These are phyloP conservation scores for Saksenaea oblongispora DNA, from an alignment of 371 early-diverging fungal species.

Conservation along the genomic window DNA sequence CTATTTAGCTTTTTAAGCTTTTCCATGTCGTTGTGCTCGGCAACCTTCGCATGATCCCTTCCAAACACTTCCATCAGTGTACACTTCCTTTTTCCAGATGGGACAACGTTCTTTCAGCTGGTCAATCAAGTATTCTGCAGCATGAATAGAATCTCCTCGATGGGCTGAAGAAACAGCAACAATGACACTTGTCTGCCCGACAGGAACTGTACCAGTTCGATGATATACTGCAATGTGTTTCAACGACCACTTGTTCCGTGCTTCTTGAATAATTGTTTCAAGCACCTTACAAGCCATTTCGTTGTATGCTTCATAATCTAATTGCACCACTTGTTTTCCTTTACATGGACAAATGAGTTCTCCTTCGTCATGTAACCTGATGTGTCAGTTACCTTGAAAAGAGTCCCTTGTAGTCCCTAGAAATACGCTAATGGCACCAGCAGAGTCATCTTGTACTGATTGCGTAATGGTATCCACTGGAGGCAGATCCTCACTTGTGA, in stretches of 20 bases:
- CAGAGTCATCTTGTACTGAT: slow-evolving; percentile 64
- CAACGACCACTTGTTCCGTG: slow-evolving; percentile 68
- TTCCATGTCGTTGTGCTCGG: not conserved
- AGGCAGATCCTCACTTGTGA: slow-evolving; percentile 49
- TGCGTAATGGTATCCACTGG: slow-evolving; percentile 47
- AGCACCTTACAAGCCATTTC: slow-evolving; percentile 80
- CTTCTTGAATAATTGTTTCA: slow-evolving; percentile 53
- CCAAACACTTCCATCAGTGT: slow-evolving; percentile 80
- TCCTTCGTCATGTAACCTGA: not conserved
- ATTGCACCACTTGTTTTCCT: slow-evolving; percentile 68
- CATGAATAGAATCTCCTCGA: slow-evolving; percentile 73
- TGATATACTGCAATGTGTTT: slow-evolving; percentile 73
- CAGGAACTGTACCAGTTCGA: slow-evolving; percentile 76
- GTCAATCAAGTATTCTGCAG: slow-evolving; percentile 82
- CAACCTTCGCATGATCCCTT: slow-evolving; percentile 48
- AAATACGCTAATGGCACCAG: slow-evolving; percentile 86
- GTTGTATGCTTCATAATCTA: slow-evolving; percentile 83
- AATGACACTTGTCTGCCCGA: slow-evolving; percentile 79
- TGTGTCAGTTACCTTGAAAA: slow-evolving; percentile 65
- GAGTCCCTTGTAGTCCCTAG: slow-evolving; percentile 83
- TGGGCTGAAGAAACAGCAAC: slow-evolving; percentile 82
- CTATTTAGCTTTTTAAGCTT: not conserved
- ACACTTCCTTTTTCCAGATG: slow-evolving; percentile 91
- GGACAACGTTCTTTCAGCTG: slow-evolving; percentile 80
- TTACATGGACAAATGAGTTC: not conserved